Percentiles rank a stretch among this genome's conserved stretches.
phyloP scores from a whole-genome alignment of 1,284 basidiomycete species.

The Tilletia caries region DNA sequence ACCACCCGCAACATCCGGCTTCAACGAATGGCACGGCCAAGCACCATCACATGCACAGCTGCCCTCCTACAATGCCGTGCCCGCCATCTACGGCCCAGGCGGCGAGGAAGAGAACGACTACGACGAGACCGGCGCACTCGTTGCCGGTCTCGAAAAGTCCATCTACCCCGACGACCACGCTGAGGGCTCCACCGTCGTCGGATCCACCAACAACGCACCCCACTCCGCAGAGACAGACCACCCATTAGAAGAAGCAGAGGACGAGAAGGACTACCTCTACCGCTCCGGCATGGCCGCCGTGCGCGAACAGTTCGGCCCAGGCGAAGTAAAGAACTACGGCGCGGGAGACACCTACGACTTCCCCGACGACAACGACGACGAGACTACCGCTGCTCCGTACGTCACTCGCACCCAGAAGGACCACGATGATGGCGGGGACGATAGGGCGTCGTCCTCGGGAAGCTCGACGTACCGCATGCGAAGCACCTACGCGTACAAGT shows the following conservation, averaged over 20 bases:
- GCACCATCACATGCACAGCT: slow-evolving; percentile 8
- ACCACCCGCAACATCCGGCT: slow-evolving; percentile 2
- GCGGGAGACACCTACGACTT: slow-evolving; percentile 11
- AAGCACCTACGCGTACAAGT: slow-evolving; percentile 6
- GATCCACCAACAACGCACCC: neutral
- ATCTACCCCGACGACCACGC: slow-evolving; percentile 11
- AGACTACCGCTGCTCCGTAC: neutral
- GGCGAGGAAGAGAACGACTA: neutral
- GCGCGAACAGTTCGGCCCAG: neutral
- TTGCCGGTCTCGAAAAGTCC: neutral
- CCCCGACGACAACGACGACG: neutral
- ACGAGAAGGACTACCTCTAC: slow-evolving; percentile 12
- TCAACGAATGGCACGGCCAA: neutral
- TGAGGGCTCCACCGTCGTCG: neutral
- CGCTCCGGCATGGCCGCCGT: slow-evolving; percentile 8
- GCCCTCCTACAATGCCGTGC: slow-evolving; percentile 19
- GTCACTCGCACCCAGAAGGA: neutral
- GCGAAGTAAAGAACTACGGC: neutral
- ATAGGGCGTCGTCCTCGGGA: neutral
- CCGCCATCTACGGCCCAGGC: neutral
- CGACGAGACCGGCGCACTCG: slow-evolving; percentile 7
- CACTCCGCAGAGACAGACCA: neutral
- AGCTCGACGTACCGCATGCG: neutral
- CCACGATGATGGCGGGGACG: neutral
- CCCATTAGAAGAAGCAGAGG: neutral